Evolutionary conservation across 148 eudicot genomes (phyloP).

Genomic region (Rhododendron ferrugineum): DNA sequence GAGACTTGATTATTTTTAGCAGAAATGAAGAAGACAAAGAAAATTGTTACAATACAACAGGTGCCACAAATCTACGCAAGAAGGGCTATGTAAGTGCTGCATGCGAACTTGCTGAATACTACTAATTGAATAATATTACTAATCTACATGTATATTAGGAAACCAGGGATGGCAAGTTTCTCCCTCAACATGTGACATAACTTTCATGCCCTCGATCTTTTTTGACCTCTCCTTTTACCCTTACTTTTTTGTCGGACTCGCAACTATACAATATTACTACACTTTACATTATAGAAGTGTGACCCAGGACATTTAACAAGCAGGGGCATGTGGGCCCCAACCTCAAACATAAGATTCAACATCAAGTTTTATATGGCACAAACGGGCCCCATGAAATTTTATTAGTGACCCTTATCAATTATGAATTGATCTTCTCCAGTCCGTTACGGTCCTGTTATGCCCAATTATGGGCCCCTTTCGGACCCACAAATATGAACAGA

Average conservation of each 20-base stretch:
- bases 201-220: not conserved
- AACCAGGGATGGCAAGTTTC: not conserved
- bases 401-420: not conserved
- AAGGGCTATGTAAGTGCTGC: not conserved
- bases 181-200: not conserved
- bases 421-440: not conserved
- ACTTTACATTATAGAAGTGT: not conserved
- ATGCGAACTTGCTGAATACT: not conserved
- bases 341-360: not conserved
- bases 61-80: not conserved
- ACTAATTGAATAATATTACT: not conserved
- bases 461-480: not conserved
- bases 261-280: not conserved
- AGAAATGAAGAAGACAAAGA: not conserved
- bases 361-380: not conserved
- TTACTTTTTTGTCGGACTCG: not conserved
- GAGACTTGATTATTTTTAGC: not conserved
- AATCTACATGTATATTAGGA: not conserved
- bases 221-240: not conserved
- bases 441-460: not conserved
- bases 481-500: not conserved
- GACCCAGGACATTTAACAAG: not conserved
- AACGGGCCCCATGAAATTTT: not conserved
- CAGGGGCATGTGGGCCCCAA: not conserved
- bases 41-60: not conserved